A percentile compares a stretch with the other conserved stretches of the same genome.
These are phyloP conservation scores for Candida tropicalis DNA, from an alignment of 1,139 yeast species.

Conservation along the genomic window DNA sequence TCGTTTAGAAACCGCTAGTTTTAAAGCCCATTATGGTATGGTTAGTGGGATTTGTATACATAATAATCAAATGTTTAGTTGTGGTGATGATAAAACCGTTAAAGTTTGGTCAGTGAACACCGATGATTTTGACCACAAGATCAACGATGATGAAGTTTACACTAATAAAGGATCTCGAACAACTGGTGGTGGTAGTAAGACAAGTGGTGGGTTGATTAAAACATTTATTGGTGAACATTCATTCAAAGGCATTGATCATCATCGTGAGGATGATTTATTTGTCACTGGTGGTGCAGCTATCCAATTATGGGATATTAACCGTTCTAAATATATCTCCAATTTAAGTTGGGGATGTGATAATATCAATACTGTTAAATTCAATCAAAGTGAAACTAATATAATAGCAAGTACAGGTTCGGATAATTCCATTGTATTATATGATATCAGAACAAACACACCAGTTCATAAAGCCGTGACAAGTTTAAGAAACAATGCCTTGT, in stretches of 20 bases:
- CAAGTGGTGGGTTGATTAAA: constrained; percentile 56
- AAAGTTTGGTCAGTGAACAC: constrained; percentile 75
- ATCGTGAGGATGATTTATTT: constrained; percentile 70
- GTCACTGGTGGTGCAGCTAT: constrained; percentile 92
- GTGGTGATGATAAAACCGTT: constrained; percentile 89
- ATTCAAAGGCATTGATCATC: constrained; percentile 86
- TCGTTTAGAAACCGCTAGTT: constrained; percentile 72
- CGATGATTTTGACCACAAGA: constrained; percentile 40
- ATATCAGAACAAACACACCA: constrained; percentile 86
- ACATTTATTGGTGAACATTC: constrained; percentile 86
- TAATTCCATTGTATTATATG: constrained; percentile 87
- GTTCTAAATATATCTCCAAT: constrained; percentile 76
- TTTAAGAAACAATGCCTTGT: constrained; percentile 80
- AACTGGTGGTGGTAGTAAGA: not conserved
- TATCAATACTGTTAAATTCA: constrained; percentile 78
- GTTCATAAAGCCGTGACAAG: constrained; percentile 86
- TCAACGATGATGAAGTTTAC: constrained; percentile 40
- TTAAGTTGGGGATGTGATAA: constrained; percentile 97
- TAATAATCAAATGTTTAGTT: constrained; percentile 61
- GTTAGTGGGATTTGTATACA: constrained; percentile 87
- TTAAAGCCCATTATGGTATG: constrained; percentile 89
- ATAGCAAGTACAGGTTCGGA: constrained; percentile 93
- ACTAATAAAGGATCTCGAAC: constrained; percentile 18
- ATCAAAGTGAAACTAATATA: constrained; percentile 86
- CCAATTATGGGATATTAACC: constrained; percentile 84